phyloP scores from a whole-genome alignment of 2,329 filamentous ascomycete genomes.

The Colletotrichum noveboracense region DNA sequence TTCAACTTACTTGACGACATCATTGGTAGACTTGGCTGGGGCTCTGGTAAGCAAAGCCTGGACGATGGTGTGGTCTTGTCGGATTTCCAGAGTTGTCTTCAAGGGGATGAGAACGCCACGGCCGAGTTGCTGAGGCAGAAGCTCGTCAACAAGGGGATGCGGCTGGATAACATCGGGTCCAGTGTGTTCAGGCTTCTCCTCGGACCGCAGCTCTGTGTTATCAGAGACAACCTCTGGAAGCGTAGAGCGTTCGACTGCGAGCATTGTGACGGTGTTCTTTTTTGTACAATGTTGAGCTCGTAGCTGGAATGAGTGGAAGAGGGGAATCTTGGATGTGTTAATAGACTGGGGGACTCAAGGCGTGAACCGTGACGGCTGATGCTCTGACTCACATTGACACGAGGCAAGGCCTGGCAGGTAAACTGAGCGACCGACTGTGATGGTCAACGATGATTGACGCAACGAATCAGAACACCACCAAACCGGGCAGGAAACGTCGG shows the following conservation, averaged over 20 bases:
- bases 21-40: slow-evolving; percentile 74
- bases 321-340: background rate
- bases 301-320: background rate
- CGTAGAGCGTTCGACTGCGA: slow-evolving; percentile 5
- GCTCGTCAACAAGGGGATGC: slow-evolving; percentile 38
- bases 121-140: slow-evolving; percentile 39
- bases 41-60: slow-evolving; percentile 75
- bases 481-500: background rate
- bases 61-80: slow-evolving; percentile 62
- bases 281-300: background rate
- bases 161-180: slow-evolving; percentile 22
- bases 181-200: slow-evolving; percentile 14
- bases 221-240: background rate
- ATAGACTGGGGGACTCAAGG: background rate
- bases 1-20: slow-evolving; percentile 70
- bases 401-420: background rate
- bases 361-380: background rate
- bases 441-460: background rate
- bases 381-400: slow-evolving; percentile 6
- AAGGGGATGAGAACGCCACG: slow-evolving; percentile 63
- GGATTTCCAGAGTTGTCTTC: slow-evolving; percentile 68
- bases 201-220: background rate
- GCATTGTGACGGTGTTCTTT: background rate
- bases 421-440: background rate
- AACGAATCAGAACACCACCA: background rate